Evolutionary conservation across 257 asterid genomes (phyloP), one percentile per base, ranked within the genome.

Genomic region (Nicotiana tabacum): DNA sequence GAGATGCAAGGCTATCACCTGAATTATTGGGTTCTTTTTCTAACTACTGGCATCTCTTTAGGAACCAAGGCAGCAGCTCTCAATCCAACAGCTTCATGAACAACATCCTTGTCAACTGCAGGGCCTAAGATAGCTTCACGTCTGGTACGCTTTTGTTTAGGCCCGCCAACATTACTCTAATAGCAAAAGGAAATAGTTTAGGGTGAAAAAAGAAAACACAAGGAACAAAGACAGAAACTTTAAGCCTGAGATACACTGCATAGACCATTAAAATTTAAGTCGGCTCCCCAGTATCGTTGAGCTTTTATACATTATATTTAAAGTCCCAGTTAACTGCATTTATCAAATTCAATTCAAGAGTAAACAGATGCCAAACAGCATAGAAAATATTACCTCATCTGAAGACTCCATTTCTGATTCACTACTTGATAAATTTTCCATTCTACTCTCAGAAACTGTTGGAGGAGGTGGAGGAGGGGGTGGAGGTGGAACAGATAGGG

Each of bases 381-480:
- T 74, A 74, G 27, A 37, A 48, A 32, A 69, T 55, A 81, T 82
- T 77, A 95, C 98, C 98, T 94, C 99, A 84, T 94, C 98, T 68
- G 99, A 96, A 77, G 99, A 96, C 91, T 90, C 96, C 95, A 94
- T 87, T 90, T 96, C 99, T 24, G 98, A 94, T 84, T 93, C 98
- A 67, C 92, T 90, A 77, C 94, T 91, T 56, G 92, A 90, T 67
- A 83, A 57, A 85, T 70, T 85, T 39, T 86, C 90, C 83, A 81
- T 29, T 58, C 77, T 85, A 87, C 91, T 83, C 83, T 85, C 89
- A 46, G 83, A 64, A 82, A 83, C 79, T 74, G 77, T 84, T n/a
- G 92, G 94, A 83, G 92, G 92, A 70, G 93, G 92, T 24, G 91
- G 91, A 21, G 87, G 85, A 8, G 88, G 87, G 15, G 94, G 91